Base-by-base conservation (phyloP, 2,329 filamentous ascomycete genomes). In the Trichoderma sp. region DNA sequence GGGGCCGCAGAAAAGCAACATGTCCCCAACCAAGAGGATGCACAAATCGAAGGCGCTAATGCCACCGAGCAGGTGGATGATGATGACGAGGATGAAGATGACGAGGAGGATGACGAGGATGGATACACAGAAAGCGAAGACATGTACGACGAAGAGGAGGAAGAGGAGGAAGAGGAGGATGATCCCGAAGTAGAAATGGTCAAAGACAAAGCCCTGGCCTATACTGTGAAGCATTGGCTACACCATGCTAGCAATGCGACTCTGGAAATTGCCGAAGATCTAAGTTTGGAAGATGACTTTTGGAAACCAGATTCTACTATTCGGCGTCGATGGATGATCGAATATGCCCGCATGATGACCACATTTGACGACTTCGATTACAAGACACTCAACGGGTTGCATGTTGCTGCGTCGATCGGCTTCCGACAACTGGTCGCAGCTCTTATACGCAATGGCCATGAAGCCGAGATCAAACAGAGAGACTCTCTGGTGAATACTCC, bases 171-270 rank as follows among this genome's bases (percentile, higher is more conserved):
- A 1, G 70, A 71, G 0, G 74, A 74, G 15, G 64, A 70, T 6
- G 74, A 76, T 4, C 71, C 73, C 0, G 79, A 80, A 67, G 76
- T 75, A 0, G 70, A 74, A 8, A 67, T 72, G 3, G 68, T 76
- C 2, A 69, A 68, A 5, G 71, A 73, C 3, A 71, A 68, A 15
- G 77, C 74, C n/a, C 60, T 77, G 19, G 71, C 74, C 8, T 82
- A 82, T 22, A 75, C 79, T 5, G 75, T 81, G 5, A 81, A 80
- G 57, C 70, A 82, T 39, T 82, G 80, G 80, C 72, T 82, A 3
- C 73, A 76, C 6, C 80, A 82, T 60, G 80, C 78, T 2, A 78
- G 78, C 50, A 79, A 80, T 58, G 80, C 80, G 19, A 82, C 80
- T 0, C 68, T 73, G 4, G 80, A 81, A 58, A 79, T 82, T n/a